These are phyloP conservation scores for Phytophthora constricta DNA, from an alignment of 352 stramenopile genomes.

Conservation along the genomic window DNA sequence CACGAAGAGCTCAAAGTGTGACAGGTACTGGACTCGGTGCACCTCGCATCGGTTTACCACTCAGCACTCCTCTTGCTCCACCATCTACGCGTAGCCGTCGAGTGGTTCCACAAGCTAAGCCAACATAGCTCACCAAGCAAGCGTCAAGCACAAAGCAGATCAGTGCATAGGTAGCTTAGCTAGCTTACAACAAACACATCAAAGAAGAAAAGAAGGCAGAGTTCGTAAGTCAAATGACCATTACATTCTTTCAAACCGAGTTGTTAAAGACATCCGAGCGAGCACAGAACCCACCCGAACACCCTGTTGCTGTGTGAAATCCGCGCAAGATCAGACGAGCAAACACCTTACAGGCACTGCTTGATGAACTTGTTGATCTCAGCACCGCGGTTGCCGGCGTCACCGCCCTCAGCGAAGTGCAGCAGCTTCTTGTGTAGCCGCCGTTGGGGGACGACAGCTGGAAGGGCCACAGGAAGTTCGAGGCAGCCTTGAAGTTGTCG, in stretches of 20 bases:
- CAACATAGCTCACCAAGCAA: constrained; percentile 14
- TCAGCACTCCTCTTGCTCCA: constrained; percentile 55
- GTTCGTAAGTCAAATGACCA: constrained; percentile 33
- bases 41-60: constrained; percentile 26
- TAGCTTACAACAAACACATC: constrained; percentile 2
- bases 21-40: constrained; percentile 13
- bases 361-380: constrained; percentile 97
- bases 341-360: constrained; percentile 89
- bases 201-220: constrained; percentile 3
- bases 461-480: constrained; percentile 99
- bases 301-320: constrained; percentile 23
- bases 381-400: constrained; percentile 92
- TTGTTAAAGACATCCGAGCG: constrained; percentile 45
- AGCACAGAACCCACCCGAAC: constrained; percentile 13
- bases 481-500: constrained; percentile 98
- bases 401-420: constrained; percentile 94
- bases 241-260: constrained; percentile 65
- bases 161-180: too few species aligned
- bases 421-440: constrained; percentile 95
- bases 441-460: constrained; percentile 98
- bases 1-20: constrained; percentile 54
- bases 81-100: constrained; percentile 49
- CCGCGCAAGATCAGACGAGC: constrained; percentile 11
- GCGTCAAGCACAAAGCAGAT: not conserved
- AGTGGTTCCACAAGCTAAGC: constrained; percentile 40